phyloP scores from a whole-genome alignment of 257 asterid genomes.

The Buddleja alternifolia region DNA sequence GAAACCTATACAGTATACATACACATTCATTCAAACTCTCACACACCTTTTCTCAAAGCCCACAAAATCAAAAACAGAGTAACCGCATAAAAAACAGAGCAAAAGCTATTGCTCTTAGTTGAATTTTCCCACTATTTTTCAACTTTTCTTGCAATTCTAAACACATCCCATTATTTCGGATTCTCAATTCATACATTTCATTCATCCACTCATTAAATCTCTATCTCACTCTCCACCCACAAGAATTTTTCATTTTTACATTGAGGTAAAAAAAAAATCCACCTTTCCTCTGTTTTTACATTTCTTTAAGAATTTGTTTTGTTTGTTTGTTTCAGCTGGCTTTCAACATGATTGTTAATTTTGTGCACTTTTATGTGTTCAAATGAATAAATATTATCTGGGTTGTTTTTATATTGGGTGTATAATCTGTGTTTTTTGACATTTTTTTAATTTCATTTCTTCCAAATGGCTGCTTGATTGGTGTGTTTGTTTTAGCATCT shows the following conservation, averaged over 20 bases:
- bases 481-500: not conserved
- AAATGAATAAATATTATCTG: not conserved
- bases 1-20: not conserved
- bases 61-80: not conserved
- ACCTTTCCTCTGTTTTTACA: not conserved
- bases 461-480: not conserved
- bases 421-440: not conserved
- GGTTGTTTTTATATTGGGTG: not conserved
- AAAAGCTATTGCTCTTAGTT: not conserved
- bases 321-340: not conserved
- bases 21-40: not conserved
- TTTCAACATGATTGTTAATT: not conserved
- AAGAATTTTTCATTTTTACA: conserved; percentile 21
- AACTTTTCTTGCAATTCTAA: conserved; percentile 3
- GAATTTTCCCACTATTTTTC: conserved; percentile 3
- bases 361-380: not conserved
- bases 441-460: not conserved
- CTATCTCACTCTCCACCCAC: conserved; percentile 8
- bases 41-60: not conserved
- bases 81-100: not conserved
- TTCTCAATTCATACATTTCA: not conserved
- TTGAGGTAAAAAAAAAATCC: conserved; percentile 32
- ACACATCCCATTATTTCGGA: conserved; percentile 25
- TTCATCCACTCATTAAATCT: not conserved
- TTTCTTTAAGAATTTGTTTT: not conserved